Evolutionary conservation across 257 asterid genomes (phyloP).

Genomic region (Coffea canephora): DNA sequence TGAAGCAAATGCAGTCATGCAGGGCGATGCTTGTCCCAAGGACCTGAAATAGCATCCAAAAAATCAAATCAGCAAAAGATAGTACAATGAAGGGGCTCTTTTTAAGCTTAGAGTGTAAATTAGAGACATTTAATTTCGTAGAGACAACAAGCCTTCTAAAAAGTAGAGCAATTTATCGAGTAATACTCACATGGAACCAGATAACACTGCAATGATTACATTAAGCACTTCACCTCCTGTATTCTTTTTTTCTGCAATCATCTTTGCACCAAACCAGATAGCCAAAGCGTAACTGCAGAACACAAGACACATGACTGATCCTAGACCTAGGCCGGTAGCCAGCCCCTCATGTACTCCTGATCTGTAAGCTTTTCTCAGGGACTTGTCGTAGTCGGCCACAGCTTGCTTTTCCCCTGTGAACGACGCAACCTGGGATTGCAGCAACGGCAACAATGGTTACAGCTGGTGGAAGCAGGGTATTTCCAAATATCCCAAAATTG

Average conservation of each 20-base stretch:
- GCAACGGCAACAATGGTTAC: conserved; percentile 2
- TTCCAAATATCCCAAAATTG: neutral
- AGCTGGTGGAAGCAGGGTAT: neutral
- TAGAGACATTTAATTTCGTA: neutral
- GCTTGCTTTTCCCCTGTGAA: conserved; percentile 81
- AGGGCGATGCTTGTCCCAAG: conserved; percentile 80
- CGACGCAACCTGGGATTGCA: conserved; percentile 62
- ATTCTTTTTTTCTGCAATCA: conserved; percentile 54
- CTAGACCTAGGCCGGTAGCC: conserved; percentile 72
- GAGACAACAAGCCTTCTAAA: too few species aligned
- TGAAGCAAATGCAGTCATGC: conserved; percentile 72
- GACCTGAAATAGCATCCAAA: conserved; percentile 46
- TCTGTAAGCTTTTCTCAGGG: conserved; percentile 59
- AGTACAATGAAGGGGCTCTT: neutral
- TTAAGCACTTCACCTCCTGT: conserved; percentile 63
- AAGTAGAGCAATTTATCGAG: neutral
- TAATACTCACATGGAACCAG: conserved; percentile 70
- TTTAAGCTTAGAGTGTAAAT: neutral
- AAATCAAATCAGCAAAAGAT: neutral
- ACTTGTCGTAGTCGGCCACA: conserved; percentile 41
- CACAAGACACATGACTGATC: conserved; percentile 56
- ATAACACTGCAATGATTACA: conserved; percentile 57
- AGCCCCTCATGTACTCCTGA: conserved; percentile 69
- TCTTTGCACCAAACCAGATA: conserved; percentile 69
- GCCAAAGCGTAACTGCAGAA: conserved; percentile 80